Evolutionary conservation across 2,329 filamentous ascomycete genomes (phyloP), one percentile per base, ranked within the genome.

Genomic region (Mollisiaceae sp.): DNA sequence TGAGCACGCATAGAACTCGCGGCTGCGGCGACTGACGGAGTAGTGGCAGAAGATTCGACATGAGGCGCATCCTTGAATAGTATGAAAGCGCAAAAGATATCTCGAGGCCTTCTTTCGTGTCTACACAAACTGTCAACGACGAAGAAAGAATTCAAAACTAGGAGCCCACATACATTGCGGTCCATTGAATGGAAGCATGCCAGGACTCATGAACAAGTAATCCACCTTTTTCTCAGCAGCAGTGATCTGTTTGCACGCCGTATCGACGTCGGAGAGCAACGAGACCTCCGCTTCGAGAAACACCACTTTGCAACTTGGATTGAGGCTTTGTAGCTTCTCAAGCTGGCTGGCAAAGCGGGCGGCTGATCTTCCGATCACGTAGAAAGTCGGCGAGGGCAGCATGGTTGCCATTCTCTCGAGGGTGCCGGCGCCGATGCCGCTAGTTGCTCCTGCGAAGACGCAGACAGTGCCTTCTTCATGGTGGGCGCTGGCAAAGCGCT

Each of bases 61-160:
- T 27, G 8, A 55, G 24, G 8, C 52, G 52, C 27, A 55, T 15
- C 14, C 52, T 15, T 5, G 27, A 55, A 24, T 89, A 88, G 75
- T 84, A 84, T 9, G 78, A 77, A 14, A 88, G 77, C 6, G 81
- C 78, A 35, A 81, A 79, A 47, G 81, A 78, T 27, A 79, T 76
- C 56, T 85, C 80, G 1, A 90, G 76, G 0, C 83, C 84, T 73
- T 90, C 87, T 0, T 77, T 61, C 0, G 86, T 88, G 64, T 87
- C 86, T 71, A 41, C 35, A 27, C 38, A 4, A 22, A 4, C 6
- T 43, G 41, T 43, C 15, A 43, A 35, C 27, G 6, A 3, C 5
- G 27, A 3, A 8, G 14, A 8, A 12, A 9, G 12, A 27, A 54
- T 27, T 54, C 54, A n/a, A 22, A n/a, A 35, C 20, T 6, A 8